Base-by-base conservation (phyloP, 2,329 filamentous ascomycete species). In the Botrytis sinoallii region DNA sequence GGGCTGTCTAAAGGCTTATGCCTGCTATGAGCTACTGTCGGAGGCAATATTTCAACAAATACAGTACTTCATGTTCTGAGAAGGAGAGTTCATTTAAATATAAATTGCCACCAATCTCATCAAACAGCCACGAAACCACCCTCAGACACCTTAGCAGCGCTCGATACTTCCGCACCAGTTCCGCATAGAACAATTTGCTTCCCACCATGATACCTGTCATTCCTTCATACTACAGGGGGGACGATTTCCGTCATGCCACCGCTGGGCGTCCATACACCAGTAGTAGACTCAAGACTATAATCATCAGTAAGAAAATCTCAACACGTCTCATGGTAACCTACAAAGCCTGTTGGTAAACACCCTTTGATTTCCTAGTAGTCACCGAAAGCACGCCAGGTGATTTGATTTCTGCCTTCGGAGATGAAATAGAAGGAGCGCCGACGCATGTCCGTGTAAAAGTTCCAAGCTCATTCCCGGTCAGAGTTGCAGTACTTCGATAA, bases 41-140 rank as follows among this genome's bases (percentile, higher is more conserved):
- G 22, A 52, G 1, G 4, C 10, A n/a, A n/a, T 9, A 6, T n/a
- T 14, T 6, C 22, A n/a, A 52, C n/a, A 5, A 2, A 0, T 14
- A 6, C 25, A 52, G 10, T 0, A 52, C 0, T 14, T n/a, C 4
- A 14, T 14, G 48, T 52, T 52, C 22, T 52, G 4, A 52, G 1
- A 14, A 25, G 12, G 22, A 14, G 0, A 14, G 0, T 52, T n/a
- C 5, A 6, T n/a, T 52, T 1, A 1, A 55, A 55, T 4, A 29
- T 29, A 5, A 29, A 55, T 8, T 29, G 52, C 52, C 16, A 29
- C 12, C 4, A 29, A 55, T 0, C 25, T 18, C 3, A n/a, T n/a
- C 5, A 29, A n/a, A 10, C 48, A 3, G 12, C 12, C 5, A 7
- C 1, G 12, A 29, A n/a, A 7, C 14, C 5, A 2, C 14, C 6